These are phyloP conservation scores for Neopestalotiopsis clavispora DNA, from an alignment of 2,329 filamentous ascomycete genomes.

Conservation along the genomic window DNA sequence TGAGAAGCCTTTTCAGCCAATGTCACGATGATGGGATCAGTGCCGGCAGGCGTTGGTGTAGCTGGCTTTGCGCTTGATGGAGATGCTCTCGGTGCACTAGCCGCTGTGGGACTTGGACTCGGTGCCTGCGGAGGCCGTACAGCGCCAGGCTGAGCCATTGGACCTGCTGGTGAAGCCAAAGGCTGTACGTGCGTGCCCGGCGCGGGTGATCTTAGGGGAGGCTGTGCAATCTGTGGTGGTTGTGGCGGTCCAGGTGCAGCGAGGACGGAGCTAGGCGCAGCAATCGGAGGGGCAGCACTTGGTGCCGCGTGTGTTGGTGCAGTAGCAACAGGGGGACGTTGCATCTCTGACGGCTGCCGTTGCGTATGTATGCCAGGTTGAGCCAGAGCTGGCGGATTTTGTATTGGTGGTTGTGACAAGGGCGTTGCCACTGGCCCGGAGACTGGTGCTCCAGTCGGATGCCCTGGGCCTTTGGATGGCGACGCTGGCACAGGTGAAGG, in stretches of 20 bases:
- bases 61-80: constrained; percentile 29
- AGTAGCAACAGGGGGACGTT: constrained; percentile 14
- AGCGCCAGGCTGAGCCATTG: constrained; percentile 31
- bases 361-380: constrained; percentile 25
- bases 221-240: constrained; percentile 26
- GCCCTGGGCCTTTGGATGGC: constrained; percentile 4
- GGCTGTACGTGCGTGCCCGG: constrained; percentile 29
- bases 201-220: constrained; percentile 22
- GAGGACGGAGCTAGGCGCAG: constrained; percentile 34
- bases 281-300: constrained; percentile 24
- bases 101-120: constrained; percentile 25
- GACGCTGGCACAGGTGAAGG: constrained; percentile 15
- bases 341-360: constrained; percentile 20
- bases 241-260: constrained; percentile 30
- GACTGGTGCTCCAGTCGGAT: constrained; percentile 9
- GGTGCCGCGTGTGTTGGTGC: constrained; percentile 26
- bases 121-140: constrained; percentile 28
- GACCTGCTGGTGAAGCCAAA: constrained; percentile 35
- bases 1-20: constrained; percentile 77
- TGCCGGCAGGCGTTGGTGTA: constrained; percentile 26
- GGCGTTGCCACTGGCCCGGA: constrained; percentile 20
- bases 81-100: constrained; percentile 22
- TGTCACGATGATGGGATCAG: constrained; percentile 82
- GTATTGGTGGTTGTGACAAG: constrained; percentile 3
- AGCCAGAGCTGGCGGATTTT: constrained; percentile 20